A percentile compares a stretch with the other conserved stretches of the same genome.
Conservation (phyloP, 2,329 filamentous ascomycete genomes). For the Curvularia sp. region DNA sequence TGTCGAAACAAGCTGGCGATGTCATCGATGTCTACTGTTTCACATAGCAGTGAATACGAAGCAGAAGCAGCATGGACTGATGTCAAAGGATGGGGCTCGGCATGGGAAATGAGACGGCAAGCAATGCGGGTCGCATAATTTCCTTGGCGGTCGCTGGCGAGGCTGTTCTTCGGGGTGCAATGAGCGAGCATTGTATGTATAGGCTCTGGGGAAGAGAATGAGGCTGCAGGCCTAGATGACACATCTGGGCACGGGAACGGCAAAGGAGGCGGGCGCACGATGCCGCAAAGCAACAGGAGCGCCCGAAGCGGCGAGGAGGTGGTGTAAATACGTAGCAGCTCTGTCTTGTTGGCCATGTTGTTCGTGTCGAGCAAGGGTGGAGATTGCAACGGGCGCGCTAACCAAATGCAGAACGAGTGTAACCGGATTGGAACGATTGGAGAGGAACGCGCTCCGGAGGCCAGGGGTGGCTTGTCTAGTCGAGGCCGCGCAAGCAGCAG, state of each 20-base stretch:
- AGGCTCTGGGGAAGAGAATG: slow-evolving; percentile 2
- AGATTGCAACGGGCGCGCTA: slow-evolving; percentile 21
- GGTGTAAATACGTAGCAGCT: slow-evolving; percentile 12
- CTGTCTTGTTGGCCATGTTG: slow-evolving; percentile 9
- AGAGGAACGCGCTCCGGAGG: slow-evolving; percentile 9
- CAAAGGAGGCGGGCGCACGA: slow-evolving; percentile 11
- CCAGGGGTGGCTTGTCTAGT: slow-evolving; percentile 12
- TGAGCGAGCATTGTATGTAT: slow-evolving; percentile 21
- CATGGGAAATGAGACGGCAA: slow-evolving; percentile 22
- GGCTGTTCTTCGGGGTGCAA: slow-evolving; percentile 18
- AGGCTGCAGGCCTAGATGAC: slow-evolving; percentile 5
- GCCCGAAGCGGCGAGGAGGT: slow-evolving; percentile 2
- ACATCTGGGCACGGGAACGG: background rate
- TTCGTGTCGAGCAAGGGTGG: slow-evolving; percentile 10
- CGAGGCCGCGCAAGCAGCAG: slow-evolving; percentile 20
- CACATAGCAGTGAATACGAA: slow-evolving; percentile 6
- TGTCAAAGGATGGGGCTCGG: background rate
- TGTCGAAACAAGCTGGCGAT: slow-evolving; percentile 5
- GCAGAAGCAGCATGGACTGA: slow-evolving; percentile 3
- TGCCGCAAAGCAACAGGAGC: background rate
- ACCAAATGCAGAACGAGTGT: slow-evolving; percentile 7
- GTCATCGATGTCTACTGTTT: slow-evolving; percentile 5
- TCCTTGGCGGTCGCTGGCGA: slow-evolving; percentile 23
- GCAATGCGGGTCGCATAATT: slow-evolving; percentile 18
- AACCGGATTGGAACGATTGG: slow-evolving; percentile 20